These are phyloP conservation scores for Colletotrichum sp. DNA, from an alignment of 2,329 filamentous ascomycete species.

Conservation along the genomic window DNA sequence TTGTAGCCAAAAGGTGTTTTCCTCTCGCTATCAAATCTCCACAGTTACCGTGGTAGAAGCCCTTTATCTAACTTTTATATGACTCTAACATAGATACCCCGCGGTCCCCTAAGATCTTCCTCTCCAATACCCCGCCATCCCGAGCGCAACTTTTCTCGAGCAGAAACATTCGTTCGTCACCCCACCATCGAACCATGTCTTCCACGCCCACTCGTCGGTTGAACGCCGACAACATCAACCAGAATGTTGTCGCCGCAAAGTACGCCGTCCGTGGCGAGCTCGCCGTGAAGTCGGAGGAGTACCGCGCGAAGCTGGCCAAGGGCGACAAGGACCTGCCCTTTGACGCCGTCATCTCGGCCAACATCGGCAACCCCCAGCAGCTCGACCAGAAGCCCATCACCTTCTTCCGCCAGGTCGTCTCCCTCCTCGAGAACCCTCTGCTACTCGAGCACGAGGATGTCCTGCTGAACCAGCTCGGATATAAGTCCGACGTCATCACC, in stretches of 20 bases:
- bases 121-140: conserved; percentile 21
- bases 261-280: conserved; percentile 98
- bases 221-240: conserved; percentile 89
- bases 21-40: conserved; percentile 2
- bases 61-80: conserved; percentile 21
- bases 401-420: conserved; percentile 97
- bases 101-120: conserved; percentile 15
- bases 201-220: conserved; percentile 53
- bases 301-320: conserved; percentile 74
- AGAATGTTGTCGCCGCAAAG: conserved; percentile 82
- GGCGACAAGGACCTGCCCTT: conserved; percentile 75
- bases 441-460: conserved; percentile 84
- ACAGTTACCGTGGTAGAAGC: conserved; percentile 7
- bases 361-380: conserved; percentile 99
- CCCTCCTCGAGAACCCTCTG: conserved; percentile 86
- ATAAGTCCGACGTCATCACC: conserved; percentile 88
- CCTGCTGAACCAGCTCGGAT: conserved; percentile 77
- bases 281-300: conserved; percentile 90
- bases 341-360: conserved; percentile 90
- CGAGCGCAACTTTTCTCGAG: conserved; percentile 21
- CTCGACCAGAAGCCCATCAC: conserved; percentile 99
- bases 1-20: not conserved
- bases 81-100: conserved; percentile 23
- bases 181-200: conserved; percentile 37
- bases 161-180: conserved; percentile 16